Conservation (phyloP, 768 basidiomycete species). For the Psilocybe cyanescens region DNA sequence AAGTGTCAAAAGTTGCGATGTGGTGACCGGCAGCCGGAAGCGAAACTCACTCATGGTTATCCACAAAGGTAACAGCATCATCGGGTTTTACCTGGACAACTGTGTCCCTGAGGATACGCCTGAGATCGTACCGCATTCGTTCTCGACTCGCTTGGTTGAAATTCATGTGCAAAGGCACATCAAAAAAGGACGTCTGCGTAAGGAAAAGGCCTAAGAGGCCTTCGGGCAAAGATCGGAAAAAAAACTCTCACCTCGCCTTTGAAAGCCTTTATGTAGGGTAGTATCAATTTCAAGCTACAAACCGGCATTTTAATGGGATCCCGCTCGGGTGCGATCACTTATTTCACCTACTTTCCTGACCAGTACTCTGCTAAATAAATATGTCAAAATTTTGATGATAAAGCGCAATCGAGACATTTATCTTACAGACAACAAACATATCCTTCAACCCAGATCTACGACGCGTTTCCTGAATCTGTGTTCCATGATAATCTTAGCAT, state of each 20-base stretch:
- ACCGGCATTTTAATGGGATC: not conserved
- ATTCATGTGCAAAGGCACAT: conserved; percentile 88
- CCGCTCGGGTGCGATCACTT: not conserved
- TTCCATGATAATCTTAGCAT: not conserved
- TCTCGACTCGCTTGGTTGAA: conserved; percentile 77
- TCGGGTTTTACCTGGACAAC: conserved; percentile 69
- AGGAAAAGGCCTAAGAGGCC: not conserved
- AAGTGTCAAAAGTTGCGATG: conserved; percentile 10
- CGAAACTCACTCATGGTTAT: conserved; percentile 81
- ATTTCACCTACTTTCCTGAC: conserved; percentile 62
- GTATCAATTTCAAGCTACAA: conserved; percentile 48
- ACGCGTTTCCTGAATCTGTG: conserved; percentile 58
- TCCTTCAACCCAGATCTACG: conserved; percentile 41
- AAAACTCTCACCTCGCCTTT: conserved; percentile 58
- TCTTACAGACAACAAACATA: conserved; percentile 63
- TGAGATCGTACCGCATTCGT: conserved; percentile 72
- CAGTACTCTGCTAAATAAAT: conserved; percentile 74
- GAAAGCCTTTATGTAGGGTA: conserved; percentile 64
- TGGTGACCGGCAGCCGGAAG: not conserved
- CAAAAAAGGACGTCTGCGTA: conserved; percentile 82
- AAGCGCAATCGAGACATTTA: not conserved
- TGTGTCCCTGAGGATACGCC: conserved; percentile 71
- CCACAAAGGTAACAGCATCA: conserved; percentile 90
- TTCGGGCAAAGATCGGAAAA: conserved; percentile 8
- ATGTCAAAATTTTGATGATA: not conserved